Conservation (phyloP, 2,329 filamentous ascomycete species). For the Chaetomium sp. region DNA sequence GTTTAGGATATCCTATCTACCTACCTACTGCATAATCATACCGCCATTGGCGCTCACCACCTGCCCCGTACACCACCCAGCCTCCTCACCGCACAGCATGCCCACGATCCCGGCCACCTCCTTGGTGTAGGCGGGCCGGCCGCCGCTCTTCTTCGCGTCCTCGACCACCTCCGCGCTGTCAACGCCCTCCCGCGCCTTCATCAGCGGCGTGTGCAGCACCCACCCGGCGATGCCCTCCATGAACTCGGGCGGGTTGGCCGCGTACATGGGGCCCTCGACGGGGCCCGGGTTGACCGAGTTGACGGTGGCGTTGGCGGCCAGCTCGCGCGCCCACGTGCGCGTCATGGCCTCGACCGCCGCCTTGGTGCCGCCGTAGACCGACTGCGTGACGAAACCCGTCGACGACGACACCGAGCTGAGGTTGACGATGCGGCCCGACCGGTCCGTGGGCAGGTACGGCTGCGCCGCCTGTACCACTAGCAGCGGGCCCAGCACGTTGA, state of each 20-base stretch:
- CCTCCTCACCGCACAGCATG: conserved; percentile 72
- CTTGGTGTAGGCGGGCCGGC: conserved; percentile 64
- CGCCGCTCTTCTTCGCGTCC: conserved; percentile 56
- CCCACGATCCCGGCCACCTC: conserved; percentile 77
- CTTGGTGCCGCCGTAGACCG: conserved; percentile 61
- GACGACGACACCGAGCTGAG: conserved; percentile 58
- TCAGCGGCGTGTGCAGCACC: conserved; percentile 61
- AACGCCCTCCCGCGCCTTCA: conserved; percentile 59
- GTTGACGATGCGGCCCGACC: conserved; percentile 60
- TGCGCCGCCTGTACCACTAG: conserved; percentile 73
- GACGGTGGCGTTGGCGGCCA: conserved; percentile 55
- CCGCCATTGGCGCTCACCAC: conserved; percentile 81
- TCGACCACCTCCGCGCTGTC: conserved; percentile 65
- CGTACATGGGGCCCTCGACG: conserved; percentile 57
- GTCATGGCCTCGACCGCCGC: conserved; percentile 62
- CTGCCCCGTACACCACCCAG: conserved; percentile 77
- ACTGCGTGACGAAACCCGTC: conserved; percentile 56
- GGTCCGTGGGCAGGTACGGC: conserved; percentile 69
- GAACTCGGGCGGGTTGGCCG: conserved; percentile 47
- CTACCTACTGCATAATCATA: conserved; percentile 50
- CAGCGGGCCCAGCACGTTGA: conserved; percentile 82
- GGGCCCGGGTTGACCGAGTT: conserved; percentile 62
- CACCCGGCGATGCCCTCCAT: conserved; percentile 46
- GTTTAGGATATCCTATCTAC: neutral
- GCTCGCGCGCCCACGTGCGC: conserved; percentile 60